phyloP scores from a whole-genome alignment of 257 asterid genomes.

The Orobanche coerulescens region DNA sequence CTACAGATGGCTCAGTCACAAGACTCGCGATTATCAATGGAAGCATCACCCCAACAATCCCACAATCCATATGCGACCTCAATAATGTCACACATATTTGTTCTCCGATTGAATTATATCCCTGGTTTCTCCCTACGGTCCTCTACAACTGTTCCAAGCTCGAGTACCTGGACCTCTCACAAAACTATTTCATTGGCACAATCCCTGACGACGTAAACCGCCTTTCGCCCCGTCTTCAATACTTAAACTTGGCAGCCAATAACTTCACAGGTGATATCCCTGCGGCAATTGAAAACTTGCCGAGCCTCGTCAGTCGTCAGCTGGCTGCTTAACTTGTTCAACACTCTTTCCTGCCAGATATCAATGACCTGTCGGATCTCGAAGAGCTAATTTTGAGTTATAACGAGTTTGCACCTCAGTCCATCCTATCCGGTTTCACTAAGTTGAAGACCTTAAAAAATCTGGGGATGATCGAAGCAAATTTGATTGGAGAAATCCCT shows the following conservation, averaged over 20 bases:
- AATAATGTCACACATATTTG: conserved; percentile 37
- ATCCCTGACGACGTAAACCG: conserved; percentile 45
- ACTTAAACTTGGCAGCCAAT: conserved; percentile 38
- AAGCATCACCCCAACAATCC: conserved; percentile 32
- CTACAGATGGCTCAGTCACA: conserved; percentile 39
- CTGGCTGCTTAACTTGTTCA: conserved; percentile 31
- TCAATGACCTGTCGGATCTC: conserved; percentile 47
- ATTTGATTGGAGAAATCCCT: conserved; percentile 67
- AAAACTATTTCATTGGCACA: conserved; percentile 38
- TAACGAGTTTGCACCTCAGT: conserved; percentile 46
- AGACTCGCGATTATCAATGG: conserved; percentile 18
- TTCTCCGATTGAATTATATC: conserved; percentile 31
- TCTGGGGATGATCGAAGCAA: conserved; percentile 34
- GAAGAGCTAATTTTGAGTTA: conserved; percentile 32
- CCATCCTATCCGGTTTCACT: conserved; percentile 48
- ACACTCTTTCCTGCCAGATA: conserved; percentile 52
- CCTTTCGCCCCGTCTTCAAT: conserved; percentile 37
- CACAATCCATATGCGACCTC: conserved; percentile 48
- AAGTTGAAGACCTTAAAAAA: conserved; percentile 41
- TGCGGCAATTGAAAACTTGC: conserved; percentile 40
- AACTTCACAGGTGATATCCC: conserved; percentile 63
- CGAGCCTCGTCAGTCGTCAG: conserved; percentile 32
- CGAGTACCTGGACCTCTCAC: conserved; percentile 49
- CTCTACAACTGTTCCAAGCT: conserved; percentile 49
- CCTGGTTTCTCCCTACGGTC: conserved; percentile 39